Base-by-base conservation (phyloP, 2,329 filamentous ascomycete genomes). In the Epichloe gansuensis region DNA sequence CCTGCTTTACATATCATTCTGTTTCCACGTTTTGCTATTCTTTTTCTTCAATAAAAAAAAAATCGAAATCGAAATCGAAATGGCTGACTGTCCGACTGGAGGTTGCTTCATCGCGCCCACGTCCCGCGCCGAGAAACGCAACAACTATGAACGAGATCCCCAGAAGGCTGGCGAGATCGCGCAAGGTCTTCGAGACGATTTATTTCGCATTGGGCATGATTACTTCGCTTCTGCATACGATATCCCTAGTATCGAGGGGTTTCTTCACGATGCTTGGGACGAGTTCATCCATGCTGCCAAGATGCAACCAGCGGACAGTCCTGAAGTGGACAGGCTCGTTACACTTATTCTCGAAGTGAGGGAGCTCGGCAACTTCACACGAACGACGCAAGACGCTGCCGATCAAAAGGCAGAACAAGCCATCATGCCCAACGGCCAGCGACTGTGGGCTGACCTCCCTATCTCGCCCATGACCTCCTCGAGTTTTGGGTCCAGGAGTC, bases 281-380 rank as follows among this genome's bases (percentile, higher is more conserved):
- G 52, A 56, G 46, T 48, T 58, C 2, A 56, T 58, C 15, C 48
- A 56, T 37, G 51, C 53, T 1, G 54, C 54, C n/a, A 53, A 47
- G 34, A 23, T 55, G 23, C 51, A 54, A 2, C 54, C 56, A 21
- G n/a, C 52, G 12, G 42, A 38, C 13, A 55, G 45, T 39, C n/a
- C 55, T 28, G 53, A 56, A n/a, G 53, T 52, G n/a, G 54, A 58
- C 42, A 46, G 54, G 21, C 51, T 58, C 11, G 53, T 56, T 4
- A 55, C 48, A 6, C 48, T 56, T 28, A n/a, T 57, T 23, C 37
- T 54, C 8, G 52, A 55, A 41, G 31, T 54, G 2, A 48, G 54
- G 28, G 56, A 55, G 38, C 41, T 58, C 17, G 56, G 56, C 0
- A 12, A 35, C 21, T 9, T 23, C 4, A 21, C 17, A 21, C 17